Conservation (phyloP, 768 basidiomycete genomes). For the Termitomyces sp. region DNA sequence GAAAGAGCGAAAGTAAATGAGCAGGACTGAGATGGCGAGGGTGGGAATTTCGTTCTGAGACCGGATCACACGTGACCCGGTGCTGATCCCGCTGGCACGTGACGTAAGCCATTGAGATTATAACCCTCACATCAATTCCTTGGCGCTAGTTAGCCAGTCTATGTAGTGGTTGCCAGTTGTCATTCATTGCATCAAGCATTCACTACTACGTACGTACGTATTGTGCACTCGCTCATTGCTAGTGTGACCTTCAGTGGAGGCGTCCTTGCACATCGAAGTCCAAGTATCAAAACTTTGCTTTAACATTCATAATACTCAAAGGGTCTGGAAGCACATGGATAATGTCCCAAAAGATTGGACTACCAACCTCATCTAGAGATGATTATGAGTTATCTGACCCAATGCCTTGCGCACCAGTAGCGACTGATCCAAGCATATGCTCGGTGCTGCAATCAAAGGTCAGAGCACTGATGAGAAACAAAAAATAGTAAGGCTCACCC, state of each 20-base stretch:
- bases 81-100: too few species aligned
- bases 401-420: constrained; percentile 29
- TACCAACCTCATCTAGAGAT: not conserved
- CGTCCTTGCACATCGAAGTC: not conserved
- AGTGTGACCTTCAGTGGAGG: too few species aligned
- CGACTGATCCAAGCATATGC: constrained; percentile 24
- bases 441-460: constrained; percentile 18
- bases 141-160: too few species aligned
- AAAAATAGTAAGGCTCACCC: constrained; percentile 25
- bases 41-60: constrained; percentile 12
- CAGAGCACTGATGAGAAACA: not conserved
- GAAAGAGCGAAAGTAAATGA: constrained; percentile 15
- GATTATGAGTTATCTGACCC: constrained; percentile 17
- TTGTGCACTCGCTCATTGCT: too few species aligned
- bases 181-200: too few species aligned
- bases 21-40: constrained; percentile 6
- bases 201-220: too few species aligned
- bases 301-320: not conserved
- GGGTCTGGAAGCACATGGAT: not conserved
- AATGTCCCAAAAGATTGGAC: not conserved
- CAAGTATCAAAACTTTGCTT: not conserved
- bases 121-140: too few species aligned
- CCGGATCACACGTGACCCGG: constrained; percentile 1
- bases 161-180: too few species aligned
- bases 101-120: too few species aligned